Evolutionary conservation across 345 rosid species (phyloP).

Genomic region (Bruguiera sexangula): DNA sequence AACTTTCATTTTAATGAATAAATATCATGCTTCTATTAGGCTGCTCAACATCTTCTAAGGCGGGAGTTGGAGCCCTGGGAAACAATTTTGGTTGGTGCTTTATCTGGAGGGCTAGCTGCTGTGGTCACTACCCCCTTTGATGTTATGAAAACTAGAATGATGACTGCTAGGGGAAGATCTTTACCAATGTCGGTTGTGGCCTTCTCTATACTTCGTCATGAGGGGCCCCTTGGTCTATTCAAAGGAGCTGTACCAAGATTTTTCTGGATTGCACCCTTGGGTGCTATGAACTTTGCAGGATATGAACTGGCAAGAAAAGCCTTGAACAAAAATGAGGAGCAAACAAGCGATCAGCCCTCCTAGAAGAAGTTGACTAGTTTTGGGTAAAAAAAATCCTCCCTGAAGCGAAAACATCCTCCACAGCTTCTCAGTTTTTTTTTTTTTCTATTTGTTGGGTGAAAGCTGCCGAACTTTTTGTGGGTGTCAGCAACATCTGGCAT

Average conservation of each 20-base stretch:
- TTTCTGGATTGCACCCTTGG: conserved; percentile 98
- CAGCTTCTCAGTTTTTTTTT: conserved; percentile 14
- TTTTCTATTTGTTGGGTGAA: neutral
- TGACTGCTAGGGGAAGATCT: conserved; percentile 85
- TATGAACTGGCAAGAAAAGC: conserved; percentile 91
- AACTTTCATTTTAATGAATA: neutral
- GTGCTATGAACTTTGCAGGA: conserved; percentile 99
- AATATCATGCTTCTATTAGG: conserved; percentile 34
- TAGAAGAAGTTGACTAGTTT: conserved; percentile 39
- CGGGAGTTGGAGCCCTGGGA: conserved; percentile 97
- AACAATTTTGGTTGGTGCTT: conserved; percentile 76
- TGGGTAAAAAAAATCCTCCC: conserved; percentile 16
- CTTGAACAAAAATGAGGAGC: conserved; percentile 61
- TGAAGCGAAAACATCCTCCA: neutral
- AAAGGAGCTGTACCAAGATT: conserved; percentile 95
- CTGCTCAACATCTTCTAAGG: conserved; percentile 58
- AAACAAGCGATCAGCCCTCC: conserved; percentile 25
- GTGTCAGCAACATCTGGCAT: conserved; percentile 13
- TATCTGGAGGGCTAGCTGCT: conserved; percentile 92
- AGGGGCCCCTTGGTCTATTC: conserved; percentile 91
- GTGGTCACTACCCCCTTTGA: conserved; percentile 90
- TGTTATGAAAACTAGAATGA: conserved; percentile 98
- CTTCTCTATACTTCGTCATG: conserved; percentile 68
- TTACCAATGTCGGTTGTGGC: conserved; percentile 76
- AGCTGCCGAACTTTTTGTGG: conserved; percentile 19